Evolutionary conservation across 2,329 filamentous ascomycete species (phyloP), one percentile per base, ranked within the genome.

Genomic region (Hypomyces perniciosus): DNA sequence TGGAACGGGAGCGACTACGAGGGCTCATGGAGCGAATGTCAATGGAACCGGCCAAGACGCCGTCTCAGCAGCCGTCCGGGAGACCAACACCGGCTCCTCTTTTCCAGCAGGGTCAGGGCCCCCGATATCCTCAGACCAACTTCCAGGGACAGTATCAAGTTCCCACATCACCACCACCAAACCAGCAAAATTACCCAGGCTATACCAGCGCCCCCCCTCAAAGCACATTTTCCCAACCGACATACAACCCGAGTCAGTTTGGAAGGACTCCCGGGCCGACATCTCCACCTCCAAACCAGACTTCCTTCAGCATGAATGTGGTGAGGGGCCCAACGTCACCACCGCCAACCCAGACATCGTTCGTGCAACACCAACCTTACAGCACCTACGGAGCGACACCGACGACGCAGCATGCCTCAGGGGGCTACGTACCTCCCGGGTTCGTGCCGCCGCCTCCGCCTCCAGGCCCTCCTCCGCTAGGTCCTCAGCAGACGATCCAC

Each of bases 21-120:
- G 87, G 88, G 39, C 74, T 99, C 38, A 97, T 99, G 93, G 91
- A 96, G 63, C 83, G 91, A 48, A 92, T 97, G 83, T 91, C 90
- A 1, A 86, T 96, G 71, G 89, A 92, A n/a, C 74, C 79, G 43
- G 72, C 51, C 66, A 65, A 66, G 38, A 66, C 71, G n/a, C 68
- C 63, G 6, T 55, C 59, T 6, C 59, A 63, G 35, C 57, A 54
- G 29, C 34, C 52, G 34, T 48, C 57, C 12, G 58, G 51, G 33
- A 56, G 62, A 45, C 61, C 61, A 52, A 57, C 63, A 38, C 68
- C 73, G 34, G 68, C 76, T n/a, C 65, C 73, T 5, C 63, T 75
- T 35, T 78, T 83, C 71, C 75, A 78, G 52, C 67, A 78, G 37
- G 66, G 65, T 37, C 67, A 68, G 56, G 62, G 61, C 54, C 67